A percentile compares a stretch with the other conserved stretches of the same genome.
These are phyloP conservation scores for Aspergillus sp. DNA, from an alignment of 2,329 filamentous ascomycete species.

Conservation along the genomic window DNA sequence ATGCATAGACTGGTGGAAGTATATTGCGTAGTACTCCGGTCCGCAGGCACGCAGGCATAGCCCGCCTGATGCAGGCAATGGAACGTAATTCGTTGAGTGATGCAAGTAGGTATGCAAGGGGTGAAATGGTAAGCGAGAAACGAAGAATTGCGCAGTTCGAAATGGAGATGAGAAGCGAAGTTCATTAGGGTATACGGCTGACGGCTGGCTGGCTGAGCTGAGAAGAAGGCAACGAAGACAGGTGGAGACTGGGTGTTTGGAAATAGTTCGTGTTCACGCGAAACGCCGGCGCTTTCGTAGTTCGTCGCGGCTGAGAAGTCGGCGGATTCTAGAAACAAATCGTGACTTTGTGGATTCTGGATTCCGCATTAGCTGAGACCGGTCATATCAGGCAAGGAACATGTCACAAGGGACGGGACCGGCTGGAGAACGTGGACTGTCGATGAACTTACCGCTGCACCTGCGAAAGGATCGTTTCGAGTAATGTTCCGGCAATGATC, in stretches of 20 bases:
- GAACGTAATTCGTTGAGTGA: constrained; percentile 11
- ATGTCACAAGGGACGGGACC: background rate
- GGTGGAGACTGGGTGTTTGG: background rate
- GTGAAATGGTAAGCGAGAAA: background rate
- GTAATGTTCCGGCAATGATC: constrained; percentile 22
- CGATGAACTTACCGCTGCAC: constrained; percentile 25
- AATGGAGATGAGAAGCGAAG: constrained; percentile 7
- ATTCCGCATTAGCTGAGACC: constrained; percentile 15
- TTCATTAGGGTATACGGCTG: constrained; percentile 1
- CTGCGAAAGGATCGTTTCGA: constrained; percentile 20
- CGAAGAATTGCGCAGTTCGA: constrained; percentile 1
- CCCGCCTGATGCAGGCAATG: background rate
- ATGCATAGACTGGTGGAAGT: background rate
- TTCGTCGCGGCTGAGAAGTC: constrained; percentile 35
- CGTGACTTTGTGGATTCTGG: constrained; percentile 27
- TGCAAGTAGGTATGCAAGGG: constrained; percentile 1
- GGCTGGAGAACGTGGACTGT: background rate
- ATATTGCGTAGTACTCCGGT: background rate
- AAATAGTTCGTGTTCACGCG: constrained; percentile 4
- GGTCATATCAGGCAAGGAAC: constrained; percentile 10
- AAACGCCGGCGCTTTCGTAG: constrained; percentile 24
- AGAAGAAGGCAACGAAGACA: background rate
- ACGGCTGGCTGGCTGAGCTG: background rate
- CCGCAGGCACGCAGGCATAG: background rate
- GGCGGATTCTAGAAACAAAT: constrained; percentile 34